Conservation (phyloP, 2,329 filamentous ascomycete genomes). For the Calonectria hawksworthii region DNA sequence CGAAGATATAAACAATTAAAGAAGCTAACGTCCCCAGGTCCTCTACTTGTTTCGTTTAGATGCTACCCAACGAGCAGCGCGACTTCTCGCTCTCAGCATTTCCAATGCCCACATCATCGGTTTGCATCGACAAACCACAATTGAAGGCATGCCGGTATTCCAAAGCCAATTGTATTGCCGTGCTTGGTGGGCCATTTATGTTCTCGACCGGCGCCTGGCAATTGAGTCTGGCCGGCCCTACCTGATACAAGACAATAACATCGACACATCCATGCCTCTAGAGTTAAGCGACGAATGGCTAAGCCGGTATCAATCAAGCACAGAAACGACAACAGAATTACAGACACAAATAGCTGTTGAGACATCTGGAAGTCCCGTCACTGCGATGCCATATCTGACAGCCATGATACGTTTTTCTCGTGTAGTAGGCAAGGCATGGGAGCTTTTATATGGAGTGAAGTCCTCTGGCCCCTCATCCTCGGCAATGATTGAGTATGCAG, state of each 20-base stretch:
- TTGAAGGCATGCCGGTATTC: constrained; percentile 31
- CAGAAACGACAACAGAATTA: constrained; percentile 3
- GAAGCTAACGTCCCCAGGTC: constrained; percentile 8
- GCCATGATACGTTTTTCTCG: constrained; percentile 35
- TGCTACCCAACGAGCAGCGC: constrained; percentile 33
- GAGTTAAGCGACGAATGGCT: constrained; percentile 37
- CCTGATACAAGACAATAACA: constrained; percentile 35
- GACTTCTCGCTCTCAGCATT: constrained; percentile 27
- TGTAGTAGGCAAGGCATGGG: constrained; percentile 35
- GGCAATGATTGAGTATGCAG: constrained; percentile 34
- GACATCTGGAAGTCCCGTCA: constrained; percentile 16
- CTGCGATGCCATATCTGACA: constrained; percentile 27
- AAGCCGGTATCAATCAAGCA: neutral
- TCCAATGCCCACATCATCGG: constrained; percentile 34
- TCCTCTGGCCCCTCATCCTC: constrained; percentile 14
- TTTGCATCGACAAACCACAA: constrained; percentile 32
- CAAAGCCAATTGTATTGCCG: constrained; percentile 34
- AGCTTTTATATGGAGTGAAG: constrained; percentile 34
- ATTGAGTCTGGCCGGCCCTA: constrained; percentile 35
- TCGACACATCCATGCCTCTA: constrained; percentile 29
- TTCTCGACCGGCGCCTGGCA: constrained; percentile 34
- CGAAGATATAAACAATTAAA: neutral
- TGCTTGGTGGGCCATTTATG: constrained; percentile 33
- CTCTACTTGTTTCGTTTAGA: constrained; percentile 36
- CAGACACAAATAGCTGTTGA: constrained; percentile 22